A percentile compares a stretch with the other conserved stretches of the same genome.
These are phyloP conservation scores for Haplographium delicatum DNA, from an alignment of 495 filamentous ascomycete species.

Conservation along the genomic window DNA sequence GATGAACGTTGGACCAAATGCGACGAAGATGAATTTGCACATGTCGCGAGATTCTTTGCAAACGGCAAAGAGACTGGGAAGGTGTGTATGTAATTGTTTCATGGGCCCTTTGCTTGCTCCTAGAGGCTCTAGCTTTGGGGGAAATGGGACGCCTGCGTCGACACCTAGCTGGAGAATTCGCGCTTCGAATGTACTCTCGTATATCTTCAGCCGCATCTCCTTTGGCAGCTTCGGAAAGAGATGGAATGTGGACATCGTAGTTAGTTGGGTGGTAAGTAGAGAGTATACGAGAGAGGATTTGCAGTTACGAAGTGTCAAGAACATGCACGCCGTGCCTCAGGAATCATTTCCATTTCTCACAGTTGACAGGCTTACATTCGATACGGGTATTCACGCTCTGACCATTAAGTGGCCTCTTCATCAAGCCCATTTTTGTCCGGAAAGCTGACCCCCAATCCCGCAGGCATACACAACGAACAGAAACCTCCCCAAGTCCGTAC, in stretches of 20 bases:
- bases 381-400: too few relatives aligned
- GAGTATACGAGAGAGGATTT: conserved; percentile 8
- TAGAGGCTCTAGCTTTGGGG: conserved; percentile 7
- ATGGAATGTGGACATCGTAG: conserved; percentile 12
- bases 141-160: conserved; percentile 12
- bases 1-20: conserved; percentile 11
- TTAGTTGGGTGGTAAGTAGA: conserved; percentile 9
- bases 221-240: conserved; percentile 11
- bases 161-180: conserved; percentile 13
- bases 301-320: conserved; percentile 2
- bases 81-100: conserved; percentile 11
- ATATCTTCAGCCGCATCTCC: conserved; percentile 13
- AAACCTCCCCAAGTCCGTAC: too few relatives aligned
- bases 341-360: too few relatives aligned
- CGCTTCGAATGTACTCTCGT: conserved; percentile 11
- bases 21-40: conserved; percentile 7
- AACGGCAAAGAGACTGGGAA: conserved; percentile 8
- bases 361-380: too few relatives aligned
- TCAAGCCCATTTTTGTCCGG: too few relatives aligned
- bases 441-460: too few relatives aligned
- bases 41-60: conserved; percentile 13
- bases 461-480: too few relatives aligned
- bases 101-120: conserved; percentile 5
- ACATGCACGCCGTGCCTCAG: too few relatives aligned
- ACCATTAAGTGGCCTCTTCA: too few relatives aligned